Conservation (phyloP, 1,284 basidiomycete species). For the Heterobasidion parviporum region DNA sequence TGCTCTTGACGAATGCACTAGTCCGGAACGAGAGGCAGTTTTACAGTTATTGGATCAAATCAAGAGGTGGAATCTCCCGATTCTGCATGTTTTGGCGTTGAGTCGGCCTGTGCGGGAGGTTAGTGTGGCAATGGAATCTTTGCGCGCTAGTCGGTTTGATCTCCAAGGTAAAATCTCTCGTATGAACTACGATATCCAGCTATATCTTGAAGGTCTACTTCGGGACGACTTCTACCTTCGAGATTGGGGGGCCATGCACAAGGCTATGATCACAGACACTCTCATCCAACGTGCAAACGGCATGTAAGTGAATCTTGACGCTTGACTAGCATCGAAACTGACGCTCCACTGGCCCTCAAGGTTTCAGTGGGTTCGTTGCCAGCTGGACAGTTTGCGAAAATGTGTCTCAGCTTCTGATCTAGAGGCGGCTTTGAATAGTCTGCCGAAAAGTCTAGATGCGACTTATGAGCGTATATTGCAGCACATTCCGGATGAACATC, state of each 20-base stretch:
- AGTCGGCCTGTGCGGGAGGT: neutral
- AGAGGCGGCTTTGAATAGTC: neutral
- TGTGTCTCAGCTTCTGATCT: neutral
- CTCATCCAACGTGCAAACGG: neutral
- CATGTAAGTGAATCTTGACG: neutral
- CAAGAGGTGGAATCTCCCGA: neutral
- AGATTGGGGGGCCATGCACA: neutral
- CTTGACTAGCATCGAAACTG: neutral
- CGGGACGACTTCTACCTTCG: neutral
- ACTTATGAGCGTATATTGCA: constrained; percentile 5
- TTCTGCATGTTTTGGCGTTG: neutral
- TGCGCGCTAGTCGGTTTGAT: neutral
- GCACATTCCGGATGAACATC: neutral
- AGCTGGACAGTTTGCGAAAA: neutral
- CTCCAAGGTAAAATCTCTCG: neutral
- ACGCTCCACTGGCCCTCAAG: neutral
- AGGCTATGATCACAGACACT: neutral
- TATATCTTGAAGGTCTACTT: neutral
- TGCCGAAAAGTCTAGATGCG: constrained; percentile 2
- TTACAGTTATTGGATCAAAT: neutral
- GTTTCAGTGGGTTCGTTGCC: constrained; percentile 1
- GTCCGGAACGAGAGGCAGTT: neutral
- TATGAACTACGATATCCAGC: neutral
- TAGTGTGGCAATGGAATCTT: neutral
- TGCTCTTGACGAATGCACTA: constrained; percentile 3